Base-by-base conservation (phyloP, 768 basidiomycete genomes). In the Xerocomellus chrysenteron region DNA sequence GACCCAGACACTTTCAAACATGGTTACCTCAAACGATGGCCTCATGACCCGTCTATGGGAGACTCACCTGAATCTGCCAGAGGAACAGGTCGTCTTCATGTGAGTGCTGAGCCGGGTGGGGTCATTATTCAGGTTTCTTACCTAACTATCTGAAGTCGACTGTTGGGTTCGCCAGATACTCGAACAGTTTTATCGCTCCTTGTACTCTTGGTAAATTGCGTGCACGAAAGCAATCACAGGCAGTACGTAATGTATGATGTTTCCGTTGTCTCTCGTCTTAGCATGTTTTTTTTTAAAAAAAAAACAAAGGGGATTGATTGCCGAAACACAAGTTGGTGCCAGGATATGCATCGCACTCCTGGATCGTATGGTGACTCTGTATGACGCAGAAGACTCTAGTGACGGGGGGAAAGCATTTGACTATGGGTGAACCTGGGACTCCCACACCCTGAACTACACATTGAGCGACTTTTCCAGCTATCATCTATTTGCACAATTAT, bases 1-100 rank as follows among this genome's bases (percentile, higher is more conserved):
- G 30, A 77, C 86, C 2, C 93, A 97, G 69, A 75, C 89, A 4
- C 77, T 96, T 30, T 90, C 92, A 19, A 97, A 97, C 69, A 76
- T 93, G 24, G 80, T 95, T 33, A 92, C 94, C 2, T 79, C 80
- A 9, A 90, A 93, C 57, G 81, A 86, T 41, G 62, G 58, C 9
- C 78, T 87, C 44, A 76, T 81, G 58, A 68, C 76, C n/a, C 76
- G 68, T 21, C 71, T 88, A 33, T 92, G 88, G 90, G 77, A 78
- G 36, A 77, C 73, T 2, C 87, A 87, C 62, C 73, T 92, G 67
- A 78, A 77, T 51, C 76, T 89, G 5, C 81, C 87, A 1, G 90
- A 92, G 64, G 85, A 90, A 58, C 79, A 87, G 67, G 81, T 84
- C 46, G 77, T 96, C 11, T 73, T 96, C 54, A 80, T 89, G 94